Evolutionary conservation across 345 rosid species (phyloP).

Genomic region (Toxicodendron radicans): DNA sequence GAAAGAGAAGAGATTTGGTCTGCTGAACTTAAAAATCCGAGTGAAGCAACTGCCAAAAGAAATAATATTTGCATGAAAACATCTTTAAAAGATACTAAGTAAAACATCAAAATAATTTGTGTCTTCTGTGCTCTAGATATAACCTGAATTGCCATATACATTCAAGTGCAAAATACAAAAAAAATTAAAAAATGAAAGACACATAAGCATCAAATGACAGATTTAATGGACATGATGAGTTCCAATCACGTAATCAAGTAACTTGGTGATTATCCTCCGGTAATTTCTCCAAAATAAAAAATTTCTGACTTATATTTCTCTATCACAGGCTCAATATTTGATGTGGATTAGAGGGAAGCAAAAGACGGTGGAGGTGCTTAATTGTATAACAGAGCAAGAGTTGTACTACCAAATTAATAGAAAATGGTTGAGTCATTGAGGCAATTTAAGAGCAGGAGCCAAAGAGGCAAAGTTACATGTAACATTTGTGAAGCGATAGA

Average conservation of each 20-base stretch:
- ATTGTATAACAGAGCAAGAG: not conserved
- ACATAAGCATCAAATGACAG: not conserved
- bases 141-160: not conserved
- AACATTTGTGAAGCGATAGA: not conserved
- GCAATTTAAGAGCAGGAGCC: not conserved
- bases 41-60: conserved; percentile 65
- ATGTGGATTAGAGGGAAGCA: not conserved
- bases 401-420: no score
- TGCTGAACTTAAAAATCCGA: conserved; percentile 77
- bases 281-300: not conserved
- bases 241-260: not conserved
- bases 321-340: not conserved
- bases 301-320: not conserved
- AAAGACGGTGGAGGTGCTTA: not conserved
- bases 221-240: not conserved
- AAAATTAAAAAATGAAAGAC: not conserved
- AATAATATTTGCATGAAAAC: not conserved
- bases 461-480: not conserved
- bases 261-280: not conserved
- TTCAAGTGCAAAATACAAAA: not conserved
- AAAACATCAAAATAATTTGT: not conserved
- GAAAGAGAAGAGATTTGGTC: conserved; percentile 51
- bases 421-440: not conserved
- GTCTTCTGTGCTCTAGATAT: conserved; percentile 3
- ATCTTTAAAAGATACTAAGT: not conserved